Evolutionary conservation across 108 stramenopile genomes (phyloP).

Genomic region (Cyclotella cryptica): DNA sequence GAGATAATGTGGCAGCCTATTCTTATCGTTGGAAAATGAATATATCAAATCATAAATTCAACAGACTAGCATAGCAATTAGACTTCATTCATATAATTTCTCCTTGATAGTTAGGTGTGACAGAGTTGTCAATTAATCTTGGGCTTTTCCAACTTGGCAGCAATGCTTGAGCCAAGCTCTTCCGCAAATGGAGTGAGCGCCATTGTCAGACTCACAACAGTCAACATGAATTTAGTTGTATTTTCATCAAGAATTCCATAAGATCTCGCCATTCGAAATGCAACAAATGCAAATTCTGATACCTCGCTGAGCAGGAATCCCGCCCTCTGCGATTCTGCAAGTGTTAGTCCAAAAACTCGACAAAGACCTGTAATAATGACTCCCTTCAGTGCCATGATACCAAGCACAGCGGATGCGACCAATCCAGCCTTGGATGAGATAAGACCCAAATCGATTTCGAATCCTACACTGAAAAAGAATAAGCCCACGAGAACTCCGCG

Average conservation of each 20-base stretch:
- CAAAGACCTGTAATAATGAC: constrained; percentile 69
- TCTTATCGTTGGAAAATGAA: no score
- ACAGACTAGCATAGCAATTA: background rate
- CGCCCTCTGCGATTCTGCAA: constrained; percentile 75
- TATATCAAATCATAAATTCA: no score
- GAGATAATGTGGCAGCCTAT: no score
- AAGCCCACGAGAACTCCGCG: constrained; percentile 89
- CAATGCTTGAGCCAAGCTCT: constrained; percentile 62
- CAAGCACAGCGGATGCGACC: constrained; percentile 72
- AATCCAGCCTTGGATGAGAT: constrained; percentile 67
- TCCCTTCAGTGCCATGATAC: constrained; percentile 82
- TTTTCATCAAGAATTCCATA: constrained; percentile 80
- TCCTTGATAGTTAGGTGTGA: background rate
- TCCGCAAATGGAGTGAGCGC: constrained; percentile 89
- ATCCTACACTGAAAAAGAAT: constrained; percentile 97
- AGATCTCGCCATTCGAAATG: constrained; percentile 89
- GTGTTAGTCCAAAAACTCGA: constrained; percentile 65
- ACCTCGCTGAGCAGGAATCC: constrained; percentile 92
- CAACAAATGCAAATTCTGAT: constrained; percentile 96
- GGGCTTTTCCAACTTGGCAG: constrained; percentile 29
- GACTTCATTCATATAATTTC: background rate
- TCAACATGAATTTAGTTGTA: constrained; percentile 87
- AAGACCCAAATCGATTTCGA: constrained; percentile 90
- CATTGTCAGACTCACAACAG: constrained; percentile 92
- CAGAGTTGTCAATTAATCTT: constrained; percentile 15